Base-by-base conservation (phyloP, 164 flowering plant species). In the Annona squamosa region DNA sequence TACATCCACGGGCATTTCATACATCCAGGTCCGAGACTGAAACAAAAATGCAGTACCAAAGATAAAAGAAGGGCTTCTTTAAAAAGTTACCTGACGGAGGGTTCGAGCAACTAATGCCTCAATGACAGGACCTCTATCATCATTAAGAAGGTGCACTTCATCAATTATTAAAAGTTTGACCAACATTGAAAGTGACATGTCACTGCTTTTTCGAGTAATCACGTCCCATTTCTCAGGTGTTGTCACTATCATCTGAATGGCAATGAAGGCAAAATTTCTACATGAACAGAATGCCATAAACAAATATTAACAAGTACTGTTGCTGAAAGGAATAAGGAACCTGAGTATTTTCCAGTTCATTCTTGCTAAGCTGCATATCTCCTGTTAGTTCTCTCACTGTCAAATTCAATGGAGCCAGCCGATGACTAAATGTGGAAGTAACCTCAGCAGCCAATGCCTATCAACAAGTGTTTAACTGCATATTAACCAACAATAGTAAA, bases 201-300 rank as follows among this genome's bases (percentile, higher is more conserved):
- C 99, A 82, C 98, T 93, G 82, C 99, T 96, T 83, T 96, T 96
- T 71, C 99, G 97, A 76, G 99, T 95, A 76, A 96, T 96, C 44
- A 96, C 99, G 79, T 96, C 99, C 99, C 99, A 96, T 81, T 96
- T 96, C 82, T 96, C 98, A 42, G 99, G 99, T 63, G 99, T 96
- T 73, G 99, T 96, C 70, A 96, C 99, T 78, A 96, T 96, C 99
- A 96, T 96, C 99, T 96, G 87, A 81, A 72, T 62, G 46, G 44
- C 64, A 41, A 26, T 44, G 37, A 66, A 63, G 37, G 4, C 67
- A 72, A 72, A n/a, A 10, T n/a, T 61, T 65, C 7, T 44, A 70
- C 62, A 48, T 61, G 75, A 67, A 16, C 59, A 72, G 59, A 43
- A 45, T 70, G 19, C 17, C 46, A 65, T 6, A 67, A 47, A 16